Conservation (phyloP, 345 rosid species). For the Salix brachista region DNA sequence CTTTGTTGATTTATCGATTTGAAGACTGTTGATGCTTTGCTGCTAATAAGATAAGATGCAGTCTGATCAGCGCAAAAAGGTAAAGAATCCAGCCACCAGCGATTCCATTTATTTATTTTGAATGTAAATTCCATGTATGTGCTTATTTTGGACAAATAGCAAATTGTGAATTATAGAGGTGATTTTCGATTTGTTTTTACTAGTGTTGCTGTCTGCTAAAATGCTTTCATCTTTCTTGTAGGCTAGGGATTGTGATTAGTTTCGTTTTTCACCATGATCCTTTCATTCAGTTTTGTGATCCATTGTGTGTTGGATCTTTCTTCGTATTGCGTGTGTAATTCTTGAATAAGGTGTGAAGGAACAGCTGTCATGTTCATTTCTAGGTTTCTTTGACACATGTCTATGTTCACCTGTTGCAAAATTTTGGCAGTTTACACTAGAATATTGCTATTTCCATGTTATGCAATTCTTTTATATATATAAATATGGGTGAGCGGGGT, state of each 20-base stretch:
- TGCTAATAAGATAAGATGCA: constrained; percentile 69
- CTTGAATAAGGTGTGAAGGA: constrained; percentile 9
- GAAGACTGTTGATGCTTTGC: constrained; percentile 43
- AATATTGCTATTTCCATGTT: background rate
- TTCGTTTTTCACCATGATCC: background rate
- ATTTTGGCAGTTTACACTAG: background rate
- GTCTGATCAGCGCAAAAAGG: constrained; percentile 91
- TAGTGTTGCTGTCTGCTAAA: background rate
- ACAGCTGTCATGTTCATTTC: constrained; percentile 19
- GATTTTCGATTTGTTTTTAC: background rate
- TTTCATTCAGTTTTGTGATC: background rate
- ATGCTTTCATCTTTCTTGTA: background rate
- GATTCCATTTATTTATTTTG: background rate
- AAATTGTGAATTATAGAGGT: background rate
- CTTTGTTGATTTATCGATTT: constrained; percentile 12
- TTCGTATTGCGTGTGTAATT: constrained; percentile 14
- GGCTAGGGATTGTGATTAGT: background rate
- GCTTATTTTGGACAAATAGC: constrained; percentile 6
- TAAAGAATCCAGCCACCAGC: constrained; percentile 2
- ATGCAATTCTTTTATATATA: background rate
- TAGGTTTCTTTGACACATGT: constrained; percentile 7
- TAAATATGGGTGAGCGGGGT: background rate
- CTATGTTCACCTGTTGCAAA: background rate
- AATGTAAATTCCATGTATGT: constrained; percentile 3
- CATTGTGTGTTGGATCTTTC: constrained; percentile 10